Evolutionary conservation across 768 basidiomycete genomes (phyloP).

Genomic region (Russula lepida): DNA sequence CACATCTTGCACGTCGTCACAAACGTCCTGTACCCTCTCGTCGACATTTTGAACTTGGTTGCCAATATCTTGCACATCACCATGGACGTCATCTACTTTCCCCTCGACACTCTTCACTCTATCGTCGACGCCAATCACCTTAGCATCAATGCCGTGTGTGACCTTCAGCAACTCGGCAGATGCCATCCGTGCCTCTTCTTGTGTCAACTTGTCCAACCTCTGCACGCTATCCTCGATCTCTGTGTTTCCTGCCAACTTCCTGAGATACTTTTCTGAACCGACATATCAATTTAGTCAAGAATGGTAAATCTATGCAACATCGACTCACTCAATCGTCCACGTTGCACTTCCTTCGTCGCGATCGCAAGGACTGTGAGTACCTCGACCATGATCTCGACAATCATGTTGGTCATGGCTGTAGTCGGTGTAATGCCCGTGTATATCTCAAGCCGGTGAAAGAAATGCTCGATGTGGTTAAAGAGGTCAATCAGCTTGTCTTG

Average conservation of each 20-base stretch:
- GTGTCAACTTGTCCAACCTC: neutral
- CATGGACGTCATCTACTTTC: neutral
- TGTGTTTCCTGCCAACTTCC: neutral
- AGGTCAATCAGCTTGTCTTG: neutral
- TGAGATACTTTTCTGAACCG: neutral
- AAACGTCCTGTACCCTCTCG: too few relatives aligned
- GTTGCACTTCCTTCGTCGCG: neutral
- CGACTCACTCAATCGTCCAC: neutral
- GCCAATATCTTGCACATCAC: neutral
- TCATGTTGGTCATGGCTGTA: neutral
- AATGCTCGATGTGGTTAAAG: neutral
- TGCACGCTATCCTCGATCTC: neutral
- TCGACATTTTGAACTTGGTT: neutral
- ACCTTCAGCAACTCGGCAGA: neutral
- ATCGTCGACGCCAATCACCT: neutral
- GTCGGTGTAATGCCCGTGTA: neutral
- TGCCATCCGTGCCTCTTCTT: neutral
- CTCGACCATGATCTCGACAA: neutral
- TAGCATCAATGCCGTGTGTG: neutral
- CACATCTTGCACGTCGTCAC: neutral
- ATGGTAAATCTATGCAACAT: neutral
- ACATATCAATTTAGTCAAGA: neutral
- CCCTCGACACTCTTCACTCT: neutral
- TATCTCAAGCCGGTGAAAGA: neutral
- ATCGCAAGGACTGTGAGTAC: neutral